Percentiles rank a stretch among this genome's conserved stretches.
Conservation (phyloP, 2,329 filamentous ascomycete genomes). For the Didymella glomerata region DNA sequence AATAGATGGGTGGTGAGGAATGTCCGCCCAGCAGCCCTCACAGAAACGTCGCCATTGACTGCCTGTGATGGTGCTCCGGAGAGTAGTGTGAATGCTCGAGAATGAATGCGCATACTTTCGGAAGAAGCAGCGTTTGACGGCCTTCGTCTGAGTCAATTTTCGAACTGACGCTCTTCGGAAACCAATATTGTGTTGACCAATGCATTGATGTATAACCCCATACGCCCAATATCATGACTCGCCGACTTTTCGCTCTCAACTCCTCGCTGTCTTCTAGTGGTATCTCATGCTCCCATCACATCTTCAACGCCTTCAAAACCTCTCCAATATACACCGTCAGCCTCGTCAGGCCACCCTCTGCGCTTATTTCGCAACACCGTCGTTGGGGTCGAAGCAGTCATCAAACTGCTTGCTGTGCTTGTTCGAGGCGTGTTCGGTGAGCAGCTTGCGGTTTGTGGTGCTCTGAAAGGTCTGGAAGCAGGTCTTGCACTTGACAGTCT, state of each 20-base stretch:
- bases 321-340: slow-evolving; percentile 6
- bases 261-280: slow-evolving; percentile 25
- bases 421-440: slow-evolving; percentile 75
- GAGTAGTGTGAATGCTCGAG: not conserved
- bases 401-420: slow-evolving; percentile 77
- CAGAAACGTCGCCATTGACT: not conserved
- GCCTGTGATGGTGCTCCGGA: not conserved
- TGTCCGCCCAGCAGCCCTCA: not conserved
- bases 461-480: slow-evolving; percentile 83
- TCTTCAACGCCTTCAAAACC: slow-evolving; percentile 21
- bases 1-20: no score
- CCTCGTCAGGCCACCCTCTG: not conserved
- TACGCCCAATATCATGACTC: slow-evolving; percentile 17
- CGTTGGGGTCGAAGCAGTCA: slow-evolving; percentile 69
- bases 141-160: not conserved
- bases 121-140: not conserved
- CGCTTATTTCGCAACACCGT: slow-evolving; percentile 42
- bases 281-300: slow-evolving; percentile 35
- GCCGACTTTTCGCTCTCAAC: slow-evolving; percentile 14
- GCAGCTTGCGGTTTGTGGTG: slow-evolving; percentile 75
- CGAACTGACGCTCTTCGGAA: not conserved
- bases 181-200: not conserved
- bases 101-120: not conserved
- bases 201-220: slow-evolving; percentile 11
- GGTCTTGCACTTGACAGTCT: slow-evolving; percentile 77